Evolutionary conservation across 1,284 basidiomycete genomes (phyloP), one percentile per base, ranked within the genome.

Genomic region (Hemileccinum hortonii): DNA sequence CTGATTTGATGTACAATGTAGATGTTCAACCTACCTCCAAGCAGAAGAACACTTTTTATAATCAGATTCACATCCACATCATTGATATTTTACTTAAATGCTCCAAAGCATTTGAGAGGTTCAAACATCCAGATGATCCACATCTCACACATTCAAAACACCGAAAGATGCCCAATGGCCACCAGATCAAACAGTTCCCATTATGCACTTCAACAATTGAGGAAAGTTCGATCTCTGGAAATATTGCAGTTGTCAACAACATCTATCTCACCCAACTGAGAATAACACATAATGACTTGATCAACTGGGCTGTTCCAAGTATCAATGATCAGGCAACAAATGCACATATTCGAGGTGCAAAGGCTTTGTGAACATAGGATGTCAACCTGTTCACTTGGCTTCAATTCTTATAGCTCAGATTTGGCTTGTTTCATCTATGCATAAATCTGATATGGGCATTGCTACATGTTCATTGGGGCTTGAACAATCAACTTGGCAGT

Each of bases 361-460:
- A 48, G 5, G 47, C 37, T 9, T 6, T 48, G 2, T 11, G 39
- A 24, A 41, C 32, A 2, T 35, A 18, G 15, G 32, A 42, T 11
- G 14, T 29, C 10, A 49, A 49, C 11, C 21, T 14, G 11, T 49
- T 49, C 3, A 42, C 47, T 3, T n/a, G 4, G 4, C 12, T 49
- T 4, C 40, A 36, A 19, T 26, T 42, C n/a, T 11, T 49, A 0
- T 32, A 42, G 8, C 33, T 49, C 11, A 8, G 39, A 1, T 49
- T 49, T 29, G 40, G 47, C 4, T 11, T 48, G 6, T 48, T 48
- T 8, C 39, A 48, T 12, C 19, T 48, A 1, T 48, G 39, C 22
- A 48, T 48, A 30, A 48, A 48, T 19, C 47, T 48, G 4, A 41
- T 35, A 2, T 41, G 47, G 39, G 47, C 39, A 4, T 21, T 48